These are phyloP conservation scores for Lathyrus oleraceus DNA, from an alignment of 306 rosid genomes.

Conservation along the genomic window DNA sequence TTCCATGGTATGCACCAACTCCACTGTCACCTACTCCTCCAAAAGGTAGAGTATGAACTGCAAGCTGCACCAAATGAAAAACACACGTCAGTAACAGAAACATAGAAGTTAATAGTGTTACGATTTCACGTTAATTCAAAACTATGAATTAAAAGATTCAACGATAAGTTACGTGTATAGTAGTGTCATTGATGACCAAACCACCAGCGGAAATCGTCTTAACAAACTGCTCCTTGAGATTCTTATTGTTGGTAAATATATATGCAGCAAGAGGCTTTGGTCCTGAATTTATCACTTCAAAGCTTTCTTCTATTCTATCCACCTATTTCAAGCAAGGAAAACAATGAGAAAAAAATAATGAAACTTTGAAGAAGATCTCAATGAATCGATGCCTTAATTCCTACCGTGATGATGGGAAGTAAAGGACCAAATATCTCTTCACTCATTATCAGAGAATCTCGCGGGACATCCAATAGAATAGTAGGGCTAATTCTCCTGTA, in stretches of 20 bases:
- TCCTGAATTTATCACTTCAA: constrained; percentile 71
- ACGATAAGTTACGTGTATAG: constrained; percentile 60
- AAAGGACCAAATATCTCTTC: constrained; percentile 98
- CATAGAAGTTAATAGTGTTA: not conserved
- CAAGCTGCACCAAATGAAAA: constrained; percentile 59
- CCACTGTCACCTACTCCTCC: constrained; percentile 99
- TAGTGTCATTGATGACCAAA: constrained; percentile 81
- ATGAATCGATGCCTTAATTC: constrained; percentile 28
- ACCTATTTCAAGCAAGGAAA: constrained; percentile 56
- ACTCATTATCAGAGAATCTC: constrained; percentile 72
- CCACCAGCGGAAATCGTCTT: constrained; percentile 79
- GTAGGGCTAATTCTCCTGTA: constrained; percentile 90
- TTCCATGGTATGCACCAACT: constrained; percentile 92
- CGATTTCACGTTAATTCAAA: constrained; percentile 2
- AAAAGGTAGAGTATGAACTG: constrained; percentile 73
- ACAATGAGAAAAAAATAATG: not conserved
- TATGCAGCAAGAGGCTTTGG: constrained; percentile 99
- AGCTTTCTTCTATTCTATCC: constrained; percentile 78
- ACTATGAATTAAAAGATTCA: not conserved
- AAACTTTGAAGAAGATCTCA: not conserved
- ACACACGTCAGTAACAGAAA: constrained; percentile 11
- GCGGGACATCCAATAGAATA: constrained; percentile 80
- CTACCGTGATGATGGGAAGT: constrained; percentile 89
- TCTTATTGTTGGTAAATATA: constrained; percentile 72
- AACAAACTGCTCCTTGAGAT: constrained; percentile 78